Evolutionary conservation across 1,284 basidiomycete species (phyloP).

Genomic region (Mycena citricolor): DNA sequence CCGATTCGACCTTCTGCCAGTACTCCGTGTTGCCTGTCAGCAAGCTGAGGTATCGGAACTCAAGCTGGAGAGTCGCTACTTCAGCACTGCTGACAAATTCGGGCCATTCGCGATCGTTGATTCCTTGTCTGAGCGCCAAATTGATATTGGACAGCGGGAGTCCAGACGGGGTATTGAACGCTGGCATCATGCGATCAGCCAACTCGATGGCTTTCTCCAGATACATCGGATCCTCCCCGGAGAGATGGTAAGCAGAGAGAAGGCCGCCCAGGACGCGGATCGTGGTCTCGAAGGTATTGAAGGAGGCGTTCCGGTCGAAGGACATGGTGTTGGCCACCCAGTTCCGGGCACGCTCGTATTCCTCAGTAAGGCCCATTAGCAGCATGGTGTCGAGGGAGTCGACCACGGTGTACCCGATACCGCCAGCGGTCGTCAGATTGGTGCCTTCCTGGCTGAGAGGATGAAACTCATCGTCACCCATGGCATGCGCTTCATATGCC

Average conservation of each 20-base stretch:
- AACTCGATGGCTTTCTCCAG: conserved; percentile 82
- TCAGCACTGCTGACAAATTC: conserved; percentile 77
- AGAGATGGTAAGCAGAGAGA: conserved; percentile 81
- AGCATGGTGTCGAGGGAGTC: conserved; percentile 88
- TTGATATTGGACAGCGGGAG: conserved; percentile 84
- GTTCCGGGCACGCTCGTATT: conserved; percentile 74
- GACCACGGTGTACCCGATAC: conserved; percentile 83
- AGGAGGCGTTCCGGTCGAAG: conserved; percentile 79
- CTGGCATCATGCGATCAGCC: conserved; percentile 81
- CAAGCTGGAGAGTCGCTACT: conserved; percentile 81
- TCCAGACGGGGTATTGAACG: conserved; percentile 80
- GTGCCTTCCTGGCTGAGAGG: conserved; percentile 72
- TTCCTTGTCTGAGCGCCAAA: conserved; percentile 64
- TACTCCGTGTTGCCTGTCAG: conserved; percentile 78
- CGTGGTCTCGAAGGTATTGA: conserved; percentile 86
- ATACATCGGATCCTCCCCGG: conserved; percentile 62
- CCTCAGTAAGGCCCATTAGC: conserved; percentile 80
- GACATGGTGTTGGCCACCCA: conserved; percentile 77
- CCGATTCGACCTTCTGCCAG: conserved; percentile 77
- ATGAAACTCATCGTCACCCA: conserved; percentile 89
- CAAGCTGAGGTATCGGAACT: conserved; percentile 84
- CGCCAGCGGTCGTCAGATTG: conserved; percentile 74
- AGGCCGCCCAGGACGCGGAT: conserved; percentile 78
- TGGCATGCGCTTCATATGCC: conserved; percentile 57
- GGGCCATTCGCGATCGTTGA: conserved; percentile 64